These are phyloP conservation scores for Melampsora medusae DNA, from an alignment of 1,284 basidiomycete genomes.

Conservation along the genomic window DNA sequence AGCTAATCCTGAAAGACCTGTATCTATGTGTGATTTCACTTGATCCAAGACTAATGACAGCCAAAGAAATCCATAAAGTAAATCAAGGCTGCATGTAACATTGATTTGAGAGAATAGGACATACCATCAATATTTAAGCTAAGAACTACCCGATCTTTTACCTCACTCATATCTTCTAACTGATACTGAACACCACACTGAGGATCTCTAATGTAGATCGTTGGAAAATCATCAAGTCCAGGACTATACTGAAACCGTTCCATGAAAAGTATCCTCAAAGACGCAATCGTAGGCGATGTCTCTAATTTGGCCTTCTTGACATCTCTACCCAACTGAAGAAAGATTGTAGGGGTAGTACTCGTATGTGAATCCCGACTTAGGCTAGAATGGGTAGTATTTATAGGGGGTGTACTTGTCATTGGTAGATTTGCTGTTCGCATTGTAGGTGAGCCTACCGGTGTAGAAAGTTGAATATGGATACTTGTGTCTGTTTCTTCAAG, in stretches of 20 bases:
- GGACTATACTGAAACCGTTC: slow-evolving; percentile 94
- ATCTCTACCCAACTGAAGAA: slow-evolving; percentile 84
- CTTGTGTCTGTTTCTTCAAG: slow-evolving; percentile 28
- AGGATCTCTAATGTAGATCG: slow-evolving; percentile 89
- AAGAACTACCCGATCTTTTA: slow-evolving; percentile 79
- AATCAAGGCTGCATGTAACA: background rate
- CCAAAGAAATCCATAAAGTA: background rate
- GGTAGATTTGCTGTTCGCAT: slow-evolving; percentile 51
- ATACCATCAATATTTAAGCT: slow-evolving; percentile 94
- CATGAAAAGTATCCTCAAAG: slow-evolving; percentile 81
- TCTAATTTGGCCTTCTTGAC: slow-evolving; percentile 83
- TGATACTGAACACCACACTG: slow-evolving; percentile 90
- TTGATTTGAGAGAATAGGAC: slow-evolving; percentile 53
- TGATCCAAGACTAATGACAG: slow-evolving; percentile 79
- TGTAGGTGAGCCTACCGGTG: slow-evolving; percentile 63
- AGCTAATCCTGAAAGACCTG: slow-evolving; percentile 77
- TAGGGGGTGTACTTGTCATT: slow-evolving; percentile 32
- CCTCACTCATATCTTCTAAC: slow-evolving; percentile 89
- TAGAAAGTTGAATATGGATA: slow-evolving; percentile 9
- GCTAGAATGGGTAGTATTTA: slow-evolving; percentile 33
- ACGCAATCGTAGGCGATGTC: slow-evolving; percentile 64
- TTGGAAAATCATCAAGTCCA: slow-evolving; percentile 82
- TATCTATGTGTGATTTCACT: slow-evolving; percentile 95
- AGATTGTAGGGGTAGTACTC: slow-evolving; percentile 63
- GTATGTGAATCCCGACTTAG: slow-evolving; percentile 47